Percentiles rank a stretch among this genome's conserved stretches.
These are phyloP conservation scores for Fimicolochytrium jonesii DNA, from an alignment of 192 early-diverging fungal genomes.

Conservation along the genomic window DNA sequence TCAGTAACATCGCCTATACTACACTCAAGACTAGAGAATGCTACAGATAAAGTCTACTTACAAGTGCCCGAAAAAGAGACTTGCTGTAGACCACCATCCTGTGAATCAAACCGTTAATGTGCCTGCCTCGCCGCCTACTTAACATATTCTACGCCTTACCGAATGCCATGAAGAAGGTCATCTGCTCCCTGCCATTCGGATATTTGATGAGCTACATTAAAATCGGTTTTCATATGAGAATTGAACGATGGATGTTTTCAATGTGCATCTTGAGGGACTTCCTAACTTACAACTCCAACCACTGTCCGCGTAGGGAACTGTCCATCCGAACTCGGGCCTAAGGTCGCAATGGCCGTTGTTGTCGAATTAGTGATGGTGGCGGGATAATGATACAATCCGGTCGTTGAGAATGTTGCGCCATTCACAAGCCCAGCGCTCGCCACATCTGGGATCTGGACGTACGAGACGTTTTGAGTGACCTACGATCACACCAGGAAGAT, in stretches of 20 bases:
- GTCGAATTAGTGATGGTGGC: slow-evolving; percentile 14
- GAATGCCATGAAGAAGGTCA: slow-evolving; percentile 45
- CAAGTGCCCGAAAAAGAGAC: slow-evolving; percentile 26
- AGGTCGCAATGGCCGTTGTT: slow-evolving; percentile 1
- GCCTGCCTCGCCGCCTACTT: too few relatives aligned
- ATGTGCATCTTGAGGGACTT: too few relatives aligned
- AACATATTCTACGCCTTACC: too few relatives aligned
- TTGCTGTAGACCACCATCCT: slow-evolving; percentile 36
- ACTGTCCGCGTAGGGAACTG: slow-evolving; percentile 24
- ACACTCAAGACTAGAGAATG: too few relatives aligned
- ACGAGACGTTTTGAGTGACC: slow-evolving; percentile 1
- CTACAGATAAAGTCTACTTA: too few relatives aligned
- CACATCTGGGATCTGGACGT: not conserved
- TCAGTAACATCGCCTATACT: too few relatives aligned
- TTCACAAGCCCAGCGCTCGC: slow-evolving; percentile 2
- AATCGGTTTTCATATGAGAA: too few relatives aligned
- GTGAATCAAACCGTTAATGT: too few relatives aligned
- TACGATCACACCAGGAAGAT: too few relatives aligned
- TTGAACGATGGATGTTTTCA: not conserved
- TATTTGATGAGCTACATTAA: slow-evolving; percentile 32
- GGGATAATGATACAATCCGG: slow-evolving; percentile 19
- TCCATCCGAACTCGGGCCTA: slow-evolving; percentile 10
- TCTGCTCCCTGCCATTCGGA: slow-evolving; percentile 33
- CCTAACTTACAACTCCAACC: slow-evolving; percentile 21
- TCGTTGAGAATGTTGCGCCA: not conserved